Percentiles rank a stretch among this genome's conserved stretches.
These are phyloP conservation scores for Biancaea sappan DNA, from an alignment of 306 rosid species.

Conservation along the genomic window DNA sequence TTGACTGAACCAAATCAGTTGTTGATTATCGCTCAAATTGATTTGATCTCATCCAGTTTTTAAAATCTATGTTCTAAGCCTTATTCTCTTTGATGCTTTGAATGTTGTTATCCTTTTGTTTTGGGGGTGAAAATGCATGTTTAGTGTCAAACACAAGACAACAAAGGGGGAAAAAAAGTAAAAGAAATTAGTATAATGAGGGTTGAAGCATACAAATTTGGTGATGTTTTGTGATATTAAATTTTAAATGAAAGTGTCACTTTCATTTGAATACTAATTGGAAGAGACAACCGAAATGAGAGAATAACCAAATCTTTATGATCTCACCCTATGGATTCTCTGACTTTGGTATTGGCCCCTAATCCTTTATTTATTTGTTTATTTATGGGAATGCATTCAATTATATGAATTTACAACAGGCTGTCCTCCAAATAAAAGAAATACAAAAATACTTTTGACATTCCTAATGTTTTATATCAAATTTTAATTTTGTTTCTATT, in stretches of 20 bases:
- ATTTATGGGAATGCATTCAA: too few species aligned
- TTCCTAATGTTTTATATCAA: too few species aligned
- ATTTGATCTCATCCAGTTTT: too few species aligned
- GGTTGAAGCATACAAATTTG: not conserved
- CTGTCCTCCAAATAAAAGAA: too few species aligned
- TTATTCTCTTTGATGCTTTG: not conserved
- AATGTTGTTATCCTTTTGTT: not conserved
- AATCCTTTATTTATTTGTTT: too few species aligned
- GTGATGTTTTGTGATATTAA: not conserved
- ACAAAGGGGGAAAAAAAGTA: not conserved
- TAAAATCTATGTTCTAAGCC: too few species aligned
- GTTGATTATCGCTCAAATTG: too few species aligned
- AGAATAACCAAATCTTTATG: constrained; percentile 39
- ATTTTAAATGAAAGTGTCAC: constrained; percentile 17
- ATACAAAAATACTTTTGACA: too few species aligned
- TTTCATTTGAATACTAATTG: constrained; percentile 31
- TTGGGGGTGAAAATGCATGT: not conserved
- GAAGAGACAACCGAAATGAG: constrained; percentile 29
- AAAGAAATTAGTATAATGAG: not conserved
- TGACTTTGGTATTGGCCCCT: too few species aligned
- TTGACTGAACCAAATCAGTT: too few species aligned
- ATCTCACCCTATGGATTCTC: constrained; percentile 57
- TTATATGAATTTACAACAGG: too few species aligned
- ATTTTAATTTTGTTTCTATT: too few species aligned
- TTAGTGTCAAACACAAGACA: constrained; percentile 34